phyloP scores from a whole-genome alignment of 208 protist genomes.

The Kentomonas sorsogonicus region DNA sequence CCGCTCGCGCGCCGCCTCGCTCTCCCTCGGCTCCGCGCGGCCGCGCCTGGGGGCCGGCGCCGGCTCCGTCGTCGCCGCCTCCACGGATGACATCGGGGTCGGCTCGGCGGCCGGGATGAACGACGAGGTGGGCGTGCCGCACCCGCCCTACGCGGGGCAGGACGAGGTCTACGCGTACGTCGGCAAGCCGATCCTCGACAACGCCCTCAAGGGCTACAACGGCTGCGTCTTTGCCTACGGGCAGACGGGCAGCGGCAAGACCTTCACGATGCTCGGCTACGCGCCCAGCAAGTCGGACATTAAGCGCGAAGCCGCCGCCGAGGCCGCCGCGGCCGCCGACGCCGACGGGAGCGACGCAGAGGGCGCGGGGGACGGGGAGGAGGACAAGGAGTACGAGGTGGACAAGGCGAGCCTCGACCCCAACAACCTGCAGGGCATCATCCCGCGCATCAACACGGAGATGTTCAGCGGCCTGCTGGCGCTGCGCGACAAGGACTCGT shows the following conservation, averaged over 20 bases:
- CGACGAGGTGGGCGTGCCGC: conserved; percentile 33
- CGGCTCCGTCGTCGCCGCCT: background rate
- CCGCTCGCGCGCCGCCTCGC: conserved; percentile 25
- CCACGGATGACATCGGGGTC: conserved; percentile 20
- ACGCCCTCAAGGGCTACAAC: conserved; percentile 82
- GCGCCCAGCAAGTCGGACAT: conserved; percentile 26
- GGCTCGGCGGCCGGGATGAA: conserved; percentile 46
- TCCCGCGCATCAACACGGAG: conserved; percentile 62
- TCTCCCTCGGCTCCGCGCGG: conserved; percentile 14
- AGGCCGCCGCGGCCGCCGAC: background rate
- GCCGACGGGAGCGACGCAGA: conserved; percentile 5
- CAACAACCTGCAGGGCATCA: conserved; percentile 71
- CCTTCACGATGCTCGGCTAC: conserved; percentile 91
- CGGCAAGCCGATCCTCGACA: conserved; percentile 65
- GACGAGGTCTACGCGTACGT: conserved; percentile 67
- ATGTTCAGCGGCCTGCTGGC: conserved; percentile 50
- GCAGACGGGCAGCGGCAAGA: conserved; percentile 90
- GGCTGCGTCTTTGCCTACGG: conserved; percentile 89
- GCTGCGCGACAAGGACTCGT: conserved; percentile 50
- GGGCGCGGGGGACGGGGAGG: conserved; percentile 20
- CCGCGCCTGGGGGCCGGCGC: conserved; percentile 8
- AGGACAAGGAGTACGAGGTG: conserved; percentile 34
- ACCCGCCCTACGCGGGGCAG: conserved; percentile 75
- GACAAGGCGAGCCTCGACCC: conserved; percentile 49
- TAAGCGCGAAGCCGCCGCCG: conserved; percentile 17